Percentiles rank a stretch among this genome's conserved stretches.
Evolutionary conservation across 192 early-diverging fungal species (phyloP).

Genomic region (Coemansia sp.): DNA sequence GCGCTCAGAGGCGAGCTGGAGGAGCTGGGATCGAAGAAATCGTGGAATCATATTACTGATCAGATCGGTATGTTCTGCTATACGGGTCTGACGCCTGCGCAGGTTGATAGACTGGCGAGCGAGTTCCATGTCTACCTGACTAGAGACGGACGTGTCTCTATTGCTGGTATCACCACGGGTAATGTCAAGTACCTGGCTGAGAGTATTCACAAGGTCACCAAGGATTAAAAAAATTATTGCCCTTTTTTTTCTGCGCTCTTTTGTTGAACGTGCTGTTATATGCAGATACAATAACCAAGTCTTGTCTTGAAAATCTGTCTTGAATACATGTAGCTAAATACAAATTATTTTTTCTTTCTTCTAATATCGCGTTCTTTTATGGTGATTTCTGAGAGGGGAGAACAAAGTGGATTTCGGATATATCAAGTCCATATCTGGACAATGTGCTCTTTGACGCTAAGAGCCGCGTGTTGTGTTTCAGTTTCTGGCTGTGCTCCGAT

Average conservation of each 20-base stretch:
- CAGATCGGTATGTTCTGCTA: slow-evolving; percentile 99
- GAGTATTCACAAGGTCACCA: slow-evolving; percentile 94
- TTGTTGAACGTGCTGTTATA: no score
- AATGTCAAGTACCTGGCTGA: slow-evolving; percentile 98
- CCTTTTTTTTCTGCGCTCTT: no score
- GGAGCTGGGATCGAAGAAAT: slow-evolving; percentile 74
- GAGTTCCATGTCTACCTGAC: slow-evolving; percentile 96
- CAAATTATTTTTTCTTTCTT: not conserved
- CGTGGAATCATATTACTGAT: slow-evolving; percentile 93
- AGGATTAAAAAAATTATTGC: slow-evolving; percentile 55
- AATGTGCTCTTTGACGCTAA: no score
- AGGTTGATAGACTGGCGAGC: slow-evolving; percentile 79
- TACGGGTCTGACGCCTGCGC: slow-evolving; percentile 87
- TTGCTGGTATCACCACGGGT: slow-evolving; percentile 90
- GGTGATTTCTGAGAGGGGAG: no score
- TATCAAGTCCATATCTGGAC: no score
- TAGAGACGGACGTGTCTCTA: slow-evolving; percentile 93
- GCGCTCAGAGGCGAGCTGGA: slow-evolving; percentile 78
- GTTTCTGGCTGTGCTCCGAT: no score
- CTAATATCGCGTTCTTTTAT: not conserved
- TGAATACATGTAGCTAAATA: not conserved
- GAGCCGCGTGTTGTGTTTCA: no score
- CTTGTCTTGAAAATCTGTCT: not conserved
- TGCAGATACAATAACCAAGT: no score
- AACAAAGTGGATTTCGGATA: no score